Evolutionary conservation across 192 early-diverging fungal species (phyloP).

Genomic region (Irineochytrium annulatum): DNA sequence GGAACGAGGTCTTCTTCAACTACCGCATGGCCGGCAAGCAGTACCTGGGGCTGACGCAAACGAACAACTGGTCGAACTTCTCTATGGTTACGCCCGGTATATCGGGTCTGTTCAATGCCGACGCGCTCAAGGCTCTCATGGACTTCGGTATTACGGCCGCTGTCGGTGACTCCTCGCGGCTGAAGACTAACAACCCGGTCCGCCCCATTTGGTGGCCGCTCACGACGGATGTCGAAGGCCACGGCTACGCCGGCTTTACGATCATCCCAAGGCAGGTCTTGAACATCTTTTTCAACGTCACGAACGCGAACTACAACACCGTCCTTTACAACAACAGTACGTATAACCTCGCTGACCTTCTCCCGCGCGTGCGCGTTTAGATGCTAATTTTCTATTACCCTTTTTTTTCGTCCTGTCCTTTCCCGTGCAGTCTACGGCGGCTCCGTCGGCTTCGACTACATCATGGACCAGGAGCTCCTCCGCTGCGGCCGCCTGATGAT

Average conservation of each 20-base stretch:
- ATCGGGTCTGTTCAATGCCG: slow-evolving; percentile 42
- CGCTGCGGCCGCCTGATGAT: slow-evolving; percentile 7
- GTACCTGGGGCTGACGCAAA: slow-evolving; percentile 17
- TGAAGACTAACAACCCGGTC: slow-evolving; percentile 9
- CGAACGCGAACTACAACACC: slow-evolving; percentile 16
- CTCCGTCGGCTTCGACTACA: background rate
- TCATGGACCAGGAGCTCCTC: slow-evolving; percentile 12
- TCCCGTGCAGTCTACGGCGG: no score
- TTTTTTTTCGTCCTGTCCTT: no score
- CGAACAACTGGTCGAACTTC: slow-evolving; percentile 13
- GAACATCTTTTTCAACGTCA: slow-evolving; percentile 34
- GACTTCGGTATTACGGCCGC: slow-evolving; percentile 33
- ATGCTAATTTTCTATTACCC: no score
- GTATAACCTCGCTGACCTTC: no score
- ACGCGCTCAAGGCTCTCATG: slow-evolving; percentile 28
- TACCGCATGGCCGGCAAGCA: slow-evolving; percentile 30
- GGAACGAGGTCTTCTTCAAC: slow-evolving; percentile 40
- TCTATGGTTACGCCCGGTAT: slow-evolving; percentile 44
- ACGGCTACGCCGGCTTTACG: slow-evolving; percentile 38
- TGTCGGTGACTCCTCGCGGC: slow-evolving; percentile 36
- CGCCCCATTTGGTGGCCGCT: slow-evolving; percentile 25
- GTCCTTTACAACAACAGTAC: slow-evolving; percentile 23
- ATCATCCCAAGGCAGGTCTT: slow-evolving; percentile 35
- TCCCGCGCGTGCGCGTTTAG: no score
- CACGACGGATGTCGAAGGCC: slow-evolving; percentile 30